phyloP scores from a whole-genome alignment of 768 basidiomycete genomes.

The Phanerochaete carnosa region DNA sequence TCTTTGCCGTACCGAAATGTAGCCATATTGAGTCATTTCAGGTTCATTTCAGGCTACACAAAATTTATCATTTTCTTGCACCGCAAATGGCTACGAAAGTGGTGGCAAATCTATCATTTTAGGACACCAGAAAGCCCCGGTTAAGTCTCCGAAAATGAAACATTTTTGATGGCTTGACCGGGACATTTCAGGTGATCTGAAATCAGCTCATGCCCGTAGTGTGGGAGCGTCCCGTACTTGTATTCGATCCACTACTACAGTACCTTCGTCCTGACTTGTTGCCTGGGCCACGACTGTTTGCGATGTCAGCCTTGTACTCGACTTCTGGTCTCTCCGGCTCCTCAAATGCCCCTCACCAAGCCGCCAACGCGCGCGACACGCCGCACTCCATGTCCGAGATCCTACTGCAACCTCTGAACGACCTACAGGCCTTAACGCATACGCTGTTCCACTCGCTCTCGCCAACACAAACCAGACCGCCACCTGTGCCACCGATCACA shows the following conservation, averaged over 20 bases:
- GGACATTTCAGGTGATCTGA: too few species aligned
- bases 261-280: neutral
- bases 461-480: constrained; percentile 58
- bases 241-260: neutral
- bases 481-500: constrained; percentile 52
- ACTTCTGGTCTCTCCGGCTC: neutral
- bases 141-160: too few species aligned
- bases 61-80: too few species aligned
- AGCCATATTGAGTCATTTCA: too few species aligned
- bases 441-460: constrained; percentile 73
- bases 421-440: constrained; percentile 61
- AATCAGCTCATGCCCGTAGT: too few species aligned
- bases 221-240: neutral
- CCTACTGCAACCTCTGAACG: constrained; percentile 58
- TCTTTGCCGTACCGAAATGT: too few species aligned
- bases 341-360: neutral
- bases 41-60: too few species aligned
- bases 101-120: too few species aligned
- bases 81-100: too few species aligned
- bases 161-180: too few species aligned
- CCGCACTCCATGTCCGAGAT: constrained; percentile 54
- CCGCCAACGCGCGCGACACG: neutral
- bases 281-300: too few species aligned
- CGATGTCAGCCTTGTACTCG: neutral
- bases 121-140: too few species aligned